A percentile compares a stretch with the other conserved stretches of the same genome.
phyloP scores from a whole-genome alignment of 345 rosid genomes.

The Punica granatum region DNA sequence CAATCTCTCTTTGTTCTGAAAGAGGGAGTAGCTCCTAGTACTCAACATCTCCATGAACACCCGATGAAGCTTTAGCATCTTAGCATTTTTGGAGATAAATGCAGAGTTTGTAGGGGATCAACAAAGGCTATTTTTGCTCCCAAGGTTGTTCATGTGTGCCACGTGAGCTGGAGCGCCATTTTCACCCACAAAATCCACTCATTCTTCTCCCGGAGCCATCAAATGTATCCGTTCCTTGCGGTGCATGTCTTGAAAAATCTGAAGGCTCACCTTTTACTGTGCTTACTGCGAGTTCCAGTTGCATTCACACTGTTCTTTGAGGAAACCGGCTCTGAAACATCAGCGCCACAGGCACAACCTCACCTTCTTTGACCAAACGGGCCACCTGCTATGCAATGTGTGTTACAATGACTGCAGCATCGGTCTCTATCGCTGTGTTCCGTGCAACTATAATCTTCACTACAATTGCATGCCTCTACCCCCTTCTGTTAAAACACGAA shows the following conservation, averaged over 20 bases:
- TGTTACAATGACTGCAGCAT: not conserved
- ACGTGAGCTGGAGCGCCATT: not conserved
- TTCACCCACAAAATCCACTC: not conserved
- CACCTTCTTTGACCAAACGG: too few relatives aligned
- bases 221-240: not conserved
- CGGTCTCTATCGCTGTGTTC: not conserved
- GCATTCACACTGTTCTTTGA: not conserved
- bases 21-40: too few relatives aligned
- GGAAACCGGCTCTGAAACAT: not conserved
- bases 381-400: not conserved
- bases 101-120: too few relatives aligned
- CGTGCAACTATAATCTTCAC: not conserved
- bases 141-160: not conserved
- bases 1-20: too few relatives aligned
- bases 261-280: not conserved
- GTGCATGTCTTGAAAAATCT: not conserved
- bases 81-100: not conserved
- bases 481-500: not conserved
- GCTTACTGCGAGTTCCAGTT: not conserved
- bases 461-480: not conserved
- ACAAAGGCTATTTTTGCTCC: not conserved
- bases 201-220: not conserved
- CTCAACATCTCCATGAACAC: too few relatives aligned
- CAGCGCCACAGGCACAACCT: not conserved
- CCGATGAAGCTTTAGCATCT: too few relatives aligned